Percentiles rank a stretch among this genome's conserved stretches.
These are phyloP conservation scores for Phytopythium litorale DNA, from an alignment of 352 stramenopile genomes.

Conservation along the genomic window DNA sequence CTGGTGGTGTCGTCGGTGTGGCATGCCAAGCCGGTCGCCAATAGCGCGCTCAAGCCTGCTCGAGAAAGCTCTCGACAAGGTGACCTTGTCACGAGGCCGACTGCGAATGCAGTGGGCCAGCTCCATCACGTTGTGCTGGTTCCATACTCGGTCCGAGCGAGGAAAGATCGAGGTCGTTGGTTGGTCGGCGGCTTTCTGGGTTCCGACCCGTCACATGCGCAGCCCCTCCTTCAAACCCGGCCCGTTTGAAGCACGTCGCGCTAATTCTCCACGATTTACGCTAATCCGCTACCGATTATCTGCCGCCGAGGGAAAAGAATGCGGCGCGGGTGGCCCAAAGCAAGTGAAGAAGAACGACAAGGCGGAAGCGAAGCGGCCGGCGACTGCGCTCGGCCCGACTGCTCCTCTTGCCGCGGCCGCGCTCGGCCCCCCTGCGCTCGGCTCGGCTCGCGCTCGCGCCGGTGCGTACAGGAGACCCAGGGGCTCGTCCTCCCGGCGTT, in stretches of 20 bases:
- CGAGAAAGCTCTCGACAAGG: too few species aligned
- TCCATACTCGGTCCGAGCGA: too few species aligned
- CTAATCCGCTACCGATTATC: slow-evolving; percentile 3
- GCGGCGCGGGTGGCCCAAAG: slow-evolving; percentile 5
- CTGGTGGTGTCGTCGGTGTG: too few species aligned
- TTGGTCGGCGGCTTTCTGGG: not conserved
- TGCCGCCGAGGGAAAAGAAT: not conserved
- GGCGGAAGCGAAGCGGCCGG: slow-evolving; percentile 1
- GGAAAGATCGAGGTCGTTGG: not conserved
- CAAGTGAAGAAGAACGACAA: slow-evolving; percentile 9
- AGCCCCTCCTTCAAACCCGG: not conserved
- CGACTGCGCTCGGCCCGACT: not conserved
- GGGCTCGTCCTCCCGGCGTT: not conserved
- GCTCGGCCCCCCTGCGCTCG: too few species aligned
- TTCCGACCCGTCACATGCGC: not conserved
- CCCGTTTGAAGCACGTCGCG: not conserved
- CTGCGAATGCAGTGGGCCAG: too few species aligned
- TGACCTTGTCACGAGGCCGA: too few species aligned
- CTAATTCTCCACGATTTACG: slow-evolving; percentile 3
- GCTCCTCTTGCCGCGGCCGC: not conserved
- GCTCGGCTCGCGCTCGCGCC: not conserved
- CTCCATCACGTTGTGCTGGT: too few species aligned
- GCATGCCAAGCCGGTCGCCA: too few species aligned
- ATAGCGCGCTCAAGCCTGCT: too few species aligned
- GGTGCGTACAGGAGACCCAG: not conserved